Evolutionary conservation across 2,329 filamentous ascomycete species (phyloP), one percentile per base, ranked within the genome.

Genomic region (Pseudogymnoascus destructans): DNA sequence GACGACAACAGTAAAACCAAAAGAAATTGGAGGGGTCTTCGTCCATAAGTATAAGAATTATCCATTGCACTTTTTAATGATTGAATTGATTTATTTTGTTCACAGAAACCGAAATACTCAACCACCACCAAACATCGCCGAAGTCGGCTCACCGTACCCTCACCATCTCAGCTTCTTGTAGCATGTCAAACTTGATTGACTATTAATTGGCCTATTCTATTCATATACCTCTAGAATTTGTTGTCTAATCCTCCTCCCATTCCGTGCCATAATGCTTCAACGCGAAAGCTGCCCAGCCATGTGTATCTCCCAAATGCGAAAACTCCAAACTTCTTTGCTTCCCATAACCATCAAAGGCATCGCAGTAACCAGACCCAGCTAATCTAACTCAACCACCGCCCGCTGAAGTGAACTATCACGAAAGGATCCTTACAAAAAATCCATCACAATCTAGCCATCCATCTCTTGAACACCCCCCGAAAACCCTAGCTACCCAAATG

Each of bases 191-290:
- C 9, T 17, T 7, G 25, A 13, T 52, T 30, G 46, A 52, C 15
- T 52, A 52, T 52, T 52, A 52, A 52, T 52, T 52, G 25, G 46
- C 46, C 25, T 52, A 52, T 52, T 52, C 46, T 52, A 52, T 52
- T 30, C 46, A 52, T 52, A 52, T 52, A 30, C 9, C 46, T 30
- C 46, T 30, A 52, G 25, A 30, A 52, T 19, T 30, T 52, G 46
- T 52, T 52, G 46, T 52, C 46, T 52, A 52, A 52, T 30, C 25
- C 46, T 52, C 46, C 46, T 52, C 46, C 46, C 46, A 52, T 52
- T 30, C 46, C 46, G 30, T 52, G 25, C 46, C 25, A 30, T 11
- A 52, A 52, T 52, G 46, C 25, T 10, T 25, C 46, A 52, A 30
- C 23, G 17, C 25, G n/a, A 52, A 52, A 52, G 19, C 23, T 23